These are phyloP conservation scores for Globisporangium sylvaticum DNA, from an alignment of 352 stramenopile genomes.

Conservation along the genomic window DNA sequence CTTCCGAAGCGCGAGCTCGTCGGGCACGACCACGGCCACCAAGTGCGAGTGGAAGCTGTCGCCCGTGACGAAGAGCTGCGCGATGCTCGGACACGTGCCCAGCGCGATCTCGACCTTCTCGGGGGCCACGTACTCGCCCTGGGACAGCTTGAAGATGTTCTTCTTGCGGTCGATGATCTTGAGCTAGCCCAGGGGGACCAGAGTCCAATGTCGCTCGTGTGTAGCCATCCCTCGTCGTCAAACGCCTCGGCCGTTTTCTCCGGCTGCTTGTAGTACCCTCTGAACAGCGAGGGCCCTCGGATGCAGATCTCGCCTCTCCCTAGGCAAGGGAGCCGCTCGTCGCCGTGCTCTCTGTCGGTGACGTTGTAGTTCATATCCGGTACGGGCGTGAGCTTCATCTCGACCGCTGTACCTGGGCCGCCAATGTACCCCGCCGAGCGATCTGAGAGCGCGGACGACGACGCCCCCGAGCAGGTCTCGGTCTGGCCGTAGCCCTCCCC, in stretches of 20 bases:
- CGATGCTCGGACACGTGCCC: constrained; percentile 86
- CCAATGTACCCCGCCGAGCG: constrained; percentile 89
- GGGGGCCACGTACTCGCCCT: constrained; percentile 95
- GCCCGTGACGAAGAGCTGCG: constrained; percentile 94
- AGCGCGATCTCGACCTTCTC: constrained; percentile 97
- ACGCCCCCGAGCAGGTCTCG: constrained; percentile 89
- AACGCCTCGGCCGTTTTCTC: constrained; percentile 91
- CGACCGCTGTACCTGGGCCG: constrained; percentile 69
- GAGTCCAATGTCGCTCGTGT: constrained; percentile 94
- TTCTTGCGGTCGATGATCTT: constrained; percentile 92
- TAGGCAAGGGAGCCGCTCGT: constrained; percentile 34
- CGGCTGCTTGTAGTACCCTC: constrained; percentile 94
- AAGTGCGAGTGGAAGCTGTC: constrained; percentile 94
- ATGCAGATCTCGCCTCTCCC: constrained; percentile 66
- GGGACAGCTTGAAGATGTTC: constrained; percentile 93
- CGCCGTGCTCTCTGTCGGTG: constrained; percentile 56
- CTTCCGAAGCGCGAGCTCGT: constrained; percentile 36
- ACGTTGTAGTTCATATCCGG: constrained; percentile 96
- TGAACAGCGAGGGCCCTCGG: constrained; percentile 82
- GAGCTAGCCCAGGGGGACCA: constrained; percentile 91
- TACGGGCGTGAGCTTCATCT: constrained; percentile 95
- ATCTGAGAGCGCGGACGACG: constrained; percentile 43
- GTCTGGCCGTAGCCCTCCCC: constrained; percentile 96
- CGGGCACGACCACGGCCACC: constrained; percentile 92
- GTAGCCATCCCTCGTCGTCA: constrained; percentile 92